These are phyloP conservation scores for Myrica gale DNA, from an alignment of 306 rosid genomes.

Conservation along the genomic window DNA sequence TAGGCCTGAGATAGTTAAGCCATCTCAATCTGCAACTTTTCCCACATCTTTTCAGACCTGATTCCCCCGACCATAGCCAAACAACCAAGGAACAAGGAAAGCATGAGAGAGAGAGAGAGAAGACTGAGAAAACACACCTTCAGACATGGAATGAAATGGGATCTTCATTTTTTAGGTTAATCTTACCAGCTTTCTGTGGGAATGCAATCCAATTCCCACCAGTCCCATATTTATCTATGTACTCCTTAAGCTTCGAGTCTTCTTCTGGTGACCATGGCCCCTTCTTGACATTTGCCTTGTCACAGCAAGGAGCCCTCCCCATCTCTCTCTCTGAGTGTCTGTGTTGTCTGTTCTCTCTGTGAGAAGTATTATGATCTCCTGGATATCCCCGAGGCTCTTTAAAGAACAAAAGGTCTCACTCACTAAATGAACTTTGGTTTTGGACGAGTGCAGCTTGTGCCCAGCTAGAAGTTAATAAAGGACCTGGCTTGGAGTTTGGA, in stretches of 20 bases:
- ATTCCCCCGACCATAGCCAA: slow-evolving; percentile 14
- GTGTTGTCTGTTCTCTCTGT: neutral
- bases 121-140: neutral
- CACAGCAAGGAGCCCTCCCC: slow-evolving; percentile 99
- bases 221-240: slow-evolving; percentile 75
- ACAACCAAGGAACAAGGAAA: neutral
- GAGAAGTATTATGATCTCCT: neutral
- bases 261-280: slow-evolving; percentile 99
- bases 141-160: slow-evolving; percentile 5
- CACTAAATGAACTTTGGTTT: neutral
- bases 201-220: slow-evolving; percentile 97
- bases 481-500: slow-evolving; percentile 26
- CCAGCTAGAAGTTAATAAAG: slow-evolving; percentile 22
- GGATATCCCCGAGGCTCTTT: neutral
- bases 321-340: slow-evolving; percentile 40
- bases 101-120: neutral
- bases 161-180: neutral
- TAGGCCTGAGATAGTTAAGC: slow-evolving; percentile 93
- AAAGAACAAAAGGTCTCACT: slow-evolving; percentile 3
- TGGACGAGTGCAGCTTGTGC: slow-evolving; percentile 2
- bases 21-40: slow-evolving; percentile 95
- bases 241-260: slow-evolving; percentile 75
- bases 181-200: slow-evolving; percentile 88
- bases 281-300: slow-evolving; percentile 91
- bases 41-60: slow-evolving; percentile 90